Percentiles rank a stretch among this genome's conserved stretches.
Evolutionary conservation across 495 filamentous ascomycete species (phyloP).

Genomic region (Penicillium silybi): DNA sequence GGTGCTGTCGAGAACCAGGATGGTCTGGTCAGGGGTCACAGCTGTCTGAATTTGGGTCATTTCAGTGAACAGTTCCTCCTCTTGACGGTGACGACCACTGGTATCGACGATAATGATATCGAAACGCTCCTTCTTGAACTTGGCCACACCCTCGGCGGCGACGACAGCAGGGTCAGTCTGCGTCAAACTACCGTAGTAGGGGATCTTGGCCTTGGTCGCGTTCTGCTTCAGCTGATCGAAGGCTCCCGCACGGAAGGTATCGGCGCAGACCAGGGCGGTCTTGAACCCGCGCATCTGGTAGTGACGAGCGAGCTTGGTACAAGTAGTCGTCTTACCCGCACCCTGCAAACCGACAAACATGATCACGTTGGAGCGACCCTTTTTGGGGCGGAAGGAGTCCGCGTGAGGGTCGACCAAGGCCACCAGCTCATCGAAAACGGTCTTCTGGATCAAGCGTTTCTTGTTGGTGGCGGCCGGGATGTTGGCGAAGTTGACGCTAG

Average conservation of each 20-base stretch:
- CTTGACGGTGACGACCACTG: conserved; percentile 87
- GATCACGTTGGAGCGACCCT: conserved; percentile 92
- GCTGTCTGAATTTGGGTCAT: conserved; percentile 97
- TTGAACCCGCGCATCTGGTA: conserved; percentile 95
- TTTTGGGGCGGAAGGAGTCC: conserved; percentile 94
- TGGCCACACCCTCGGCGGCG: conserved; percentile 89
- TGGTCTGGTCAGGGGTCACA: conserved; percentile 91
- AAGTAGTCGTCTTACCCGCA: conserved; percentile 96
- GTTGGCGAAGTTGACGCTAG: conserved; percentile 88
- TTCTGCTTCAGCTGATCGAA: conserved; percentile 99
- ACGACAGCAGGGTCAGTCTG: conserved; percentile 95
- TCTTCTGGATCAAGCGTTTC: conserved; percentile 96
- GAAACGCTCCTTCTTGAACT: conserved; percentile 98
- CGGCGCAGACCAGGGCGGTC: conserved; percentile 90
- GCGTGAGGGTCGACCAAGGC: conserved; percentile 93
- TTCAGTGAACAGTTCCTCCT: conserved; percentile 91
- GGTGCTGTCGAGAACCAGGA: conserved; percentile 94
- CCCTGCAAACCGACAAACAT: conserved; percentile 99
- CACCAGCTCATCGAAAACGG: conserved; percentile 96
- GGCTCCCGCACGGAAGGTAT: conserved; percentile 96
- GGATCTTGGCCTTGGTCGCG: conserved; percentile 97
- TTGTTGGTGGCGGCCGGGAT: conserved; percentile 87
- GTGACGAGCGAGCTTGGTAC: conserved; percentile 93
- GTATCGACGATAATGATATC: conserved; percentile 99
- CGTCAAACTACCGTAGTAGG: conserved; percentile 93